Evolutionary conservation across 2,329 filamentous ascomycete genomes (phyloP), one percentile per base, ranked within the genome.

Genomic region (Ophiocordyceps camponoti-rufipedis): DNA sequence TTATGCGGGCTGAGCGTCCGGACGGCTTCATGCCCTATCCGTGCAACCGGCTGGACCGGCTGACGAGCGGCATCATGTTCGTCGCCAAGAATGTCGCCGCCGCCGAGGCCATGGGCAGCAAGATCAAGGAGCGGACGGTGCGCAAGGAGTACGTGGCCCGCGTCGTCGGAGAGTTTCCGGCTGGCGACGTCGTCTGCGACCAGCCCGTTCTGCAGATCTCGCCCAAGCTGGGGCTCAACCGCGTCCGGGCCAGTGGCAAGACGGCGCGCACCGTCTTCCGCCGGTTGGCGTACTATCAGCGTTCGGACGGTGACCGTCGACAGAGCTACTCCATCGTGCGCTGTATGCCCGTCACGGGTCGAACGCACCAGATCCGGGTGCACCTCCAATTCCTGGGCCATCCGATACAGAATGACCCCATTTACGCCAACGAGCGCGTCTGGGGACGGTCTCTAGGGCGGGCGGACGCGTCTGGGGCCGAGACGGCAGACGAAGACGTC

Each of bases 41-140:
- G 0, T 96, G 89, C 65, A 94, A 98, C 57, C 73, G 91, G n/a
- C 75, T 98, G 28, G 91, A 98, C 59, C 73, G 91, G 45, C 67
- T 98, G 54, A 98, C 91, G 0, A 94, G 86, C 54, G 91, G 91
- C 43, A 84, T 98, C 58, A 96, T 98, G 89, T 98, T 98, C 61
- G 80, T 98, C 54, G 91, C 82, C 28, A 98, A 98, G 65, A 79
- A 85, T 50, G 71, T 80, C 35, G 75, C 78, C 55, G 85, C 84
- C 0, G 89, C 91, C 0, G 85, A 89, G 51, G 70, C 71, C 31
- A 72, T 98, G 52, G 78, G 80, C 46, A 66, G 71, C 40, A 83
- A 94, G 61, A 85, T 98, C 48, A 75, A 78, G 52, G 74, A 74
- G 5, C 74, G 91, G 33, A 89, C 82, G 0, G 85, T 98, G 35